Evolutionary conservation across 2,329 filamentous ascomycete genomes (phyloP), one percentile per base, ranked within the genome.

Genomic region (Penicillium italicum): DNA sequence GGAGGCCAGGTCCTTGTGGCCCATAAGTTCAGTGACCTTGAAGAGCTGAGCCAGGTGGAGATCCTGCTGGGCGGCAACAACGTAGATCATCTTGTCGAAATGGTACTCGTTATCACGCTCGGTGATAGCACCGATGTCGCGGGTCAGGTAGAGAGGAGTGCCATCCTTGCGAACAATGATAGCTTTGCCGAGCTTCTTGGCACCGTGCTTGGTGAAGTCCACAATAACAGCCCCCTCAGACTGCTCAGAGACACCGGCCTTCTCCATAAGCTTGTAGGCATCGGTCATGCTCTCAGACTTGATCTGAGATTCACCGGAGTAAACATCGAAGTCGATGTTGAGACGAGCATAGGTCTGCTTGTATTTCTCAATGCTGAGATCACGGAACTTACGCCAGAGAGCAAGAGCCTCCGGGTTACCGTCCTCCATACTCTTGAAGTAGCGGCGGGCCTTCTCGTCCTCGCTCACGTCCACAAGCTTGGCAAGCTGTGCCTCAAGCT

Each of bases 11-110:
- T 86, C 82, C 60, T 84, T 83, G 62, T 79, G 72, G 55, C 84
- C 84, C 77, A 85, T 85, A 54, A 84, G 72, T 63, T 85, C 81
- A 24, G 82, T 79, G 53, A 86, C 83, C 74, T 85, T 85, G 79
- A 87, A 86, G 41, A 87, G 78, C 66, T 86, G 84, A 43, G 82
- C 81, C 40, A 86, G 68, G 69, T 87, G 85, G 30, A 85, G 78
- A 69, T 87, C 84, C 71, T 87, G 85, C 70, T 87, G 83, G 12
- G 78, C 78, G 10, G 84, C 83, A 51, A 87, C 80, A 40, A 87
- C 84, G 70, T 87, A 87, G 59, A 87, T 84, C 84, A 87, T 86
- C 74, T 83, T 83, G 70, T 87, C 85, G 63, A 85, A 86, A 63
- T 83, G 70, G 70, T 84, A 84, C 55, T 80, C 79, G 55, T 86